Evolutionary conservation across 2,329 filamentous ascomycete species (phyloP), one percentile per base, ranked within the genome.

Genomic region (Beauveria pseudobassiana): DNA sequence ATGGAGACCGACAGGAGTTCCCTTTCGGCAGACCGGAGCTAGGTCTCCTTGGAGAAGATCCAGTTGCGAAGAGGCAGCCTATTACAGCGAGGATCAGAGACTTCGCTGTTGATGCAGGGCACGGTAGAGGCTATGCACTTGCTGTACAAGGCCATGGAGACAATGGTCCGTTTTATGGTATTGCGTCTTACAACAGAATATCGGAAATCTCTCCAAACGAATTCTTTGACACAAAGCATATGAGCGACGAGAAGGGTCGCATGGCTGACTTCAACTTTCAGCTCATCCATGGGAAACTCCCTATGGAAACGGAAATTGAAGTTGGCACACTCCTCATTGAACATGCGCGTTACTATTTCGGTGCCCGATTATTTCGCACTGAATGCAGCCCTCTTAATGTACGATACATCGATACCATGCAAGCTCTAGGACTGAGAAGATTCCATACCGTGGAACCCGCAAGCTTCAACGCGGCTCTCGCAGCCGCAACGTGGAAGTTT

Each of bases 201-300:
- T 28, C 22, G 22, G 16, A 34, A 5, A 18, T 22, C 2, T 8
- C 12, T 22, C 46, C 57, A 24, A 51, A 52, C 24, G 12, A 20
- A 3, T 59, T 59, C 20, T 59, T 59, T 24, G 24, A n/a, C 8
- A 43, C 22, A 12, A 5, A 9, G 6, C 22, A 30, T 12, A 10
- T 59, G 5, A 10, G 10, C 10, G 9, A n/a, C 5, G 22, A 20
- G 30, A 6, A 10, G 22, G 24, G 48, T 24, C 38, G 57, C 48
- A 59, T 59, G 57, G 26, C 52, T 20, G 57, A 59, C 30, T 59
- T 59, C 38, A 52, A 20, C 38, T 59, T 59, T 38, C 46, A 59
- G 22, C 22, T 59, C 12, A 9, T 28, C 18, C 22, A 22, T 16
- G 38, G 24, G 10, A 34, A 16, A 3, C 3, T 48, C 10, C 10